Evolutionary conservation across 208 protist species (phyloP).

Genomic region (Naegleria lovaniensis): DNA sequence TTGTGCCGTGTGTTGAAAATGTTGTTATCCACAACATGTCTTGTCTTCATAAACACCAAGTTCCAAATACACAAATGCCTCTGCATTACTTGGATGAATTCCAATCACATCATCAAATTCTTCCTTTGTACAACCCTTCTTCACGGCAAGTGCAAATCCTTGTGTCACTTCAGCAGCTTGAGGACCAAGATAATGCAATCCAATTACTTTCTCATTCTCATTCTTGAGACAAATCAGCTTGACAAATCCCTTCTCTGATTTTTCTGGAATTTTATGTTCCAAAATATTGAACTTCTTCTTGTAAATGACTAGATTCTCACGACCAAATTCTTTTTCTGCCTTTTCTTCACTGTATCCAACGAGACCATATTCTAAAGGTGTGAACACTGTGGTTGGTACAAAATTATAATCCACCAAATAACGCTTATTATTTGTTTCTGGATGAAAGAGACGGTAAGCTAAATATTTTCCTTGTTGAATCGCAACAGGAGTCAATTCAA

Average conservation of each 20-base stretch:
- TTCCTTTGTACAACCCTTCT: neutral
- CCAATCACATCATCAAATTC: conserved; percentile 13
- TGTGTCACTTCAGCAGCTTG: conserved; percentile 79
- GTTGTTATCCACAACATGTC: neutral
- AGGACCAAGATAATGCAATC: conserved; percentile 74
- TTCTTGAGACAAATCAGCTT: conserved; percentile 56
- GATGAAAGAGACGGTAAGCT: conserved; percentile 50
- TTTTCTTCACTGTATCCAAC: conserved; percentile 68
- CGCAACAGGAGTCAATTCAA: conserved; percentile 62
- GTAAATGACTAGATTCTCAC: conserved; percentile 68
- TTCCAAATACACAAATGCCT: neutral
- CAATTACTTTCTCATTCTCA: conserved; percentile 66
- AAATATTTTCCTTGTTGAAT: conserved; percentile 69
- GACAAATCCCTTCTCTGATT: conserved; percentile 51
- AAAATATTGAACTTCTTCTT: conserved; percentile 65
- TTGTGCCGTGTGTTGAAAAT: too few species aligned
- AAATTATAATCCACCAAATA: conserved; percentile 57
- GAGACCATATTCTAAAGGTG: conserved; percentile 78
- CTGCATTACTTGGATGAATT: conserved; percentile 20
- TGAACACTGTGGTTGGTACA: conserved; percentile 64
- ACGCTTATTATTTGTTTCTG: neutral
- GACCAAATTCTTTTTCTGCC: conserved; percentile 56
- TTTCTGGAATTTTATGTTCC: conserved; percentile 57
- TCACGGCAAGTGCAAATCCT: conserved; percentile 64
- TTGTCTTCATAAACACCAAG: neutral